phyloP scores from a whole-genome alignment of 805 yeast species.

The Metschnikowia picachoensis region DNA sequence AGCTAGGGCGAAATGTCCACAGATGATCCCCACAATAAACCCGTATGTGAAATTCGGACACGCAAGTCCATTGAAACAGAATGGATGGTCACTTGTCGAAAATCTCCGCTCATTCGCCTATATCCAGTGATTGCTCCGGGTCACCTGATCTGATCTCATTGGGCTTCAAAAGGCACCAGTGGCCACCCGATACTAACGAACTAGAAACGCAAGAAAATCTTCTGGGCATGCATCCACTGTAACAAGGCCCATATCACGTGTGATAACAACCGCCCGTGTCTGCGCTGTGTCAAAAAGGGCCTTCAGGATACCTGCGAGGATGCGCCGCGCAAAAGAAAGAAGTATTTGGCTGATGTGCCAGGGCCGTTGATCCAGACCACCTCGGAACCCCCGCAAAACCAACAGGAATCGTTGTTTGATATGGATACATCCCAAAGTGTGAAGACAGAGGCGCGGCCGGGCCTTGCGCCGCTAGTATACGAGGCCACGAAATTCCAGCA shows the following conservation, averaged over 20 bases:
- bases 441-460: conserved; percentile 1
- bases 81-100: no score
- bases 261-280: conserved; percentile 79
- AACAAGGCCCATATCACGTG: conserved; percentile 91
- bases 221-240: conserved; percentile 88
- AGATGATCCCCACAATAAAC: conserved; percentile 3
- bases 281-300: conserved; percentile 69
- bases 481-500: conserved; percentile 17
- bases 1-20: conserved; percentile 6
- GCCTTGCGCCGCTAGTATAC: conserved; percentile 1
- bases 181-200: conserved; percentile 5
- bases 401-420: not conserved
- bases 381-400: not conserved
- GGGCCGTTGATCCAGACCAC: conserved; percentile 13
- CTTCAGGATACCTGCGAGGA: conserved; percentile 71
- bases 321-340: conserved; percentile 84
- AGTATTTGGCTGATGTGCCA: conserved; percentile 67
- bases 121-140: no score
- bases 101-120: no score
- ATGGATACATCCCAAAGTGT: conserved; percentile 3
- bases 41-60: conserved; percentile 1
- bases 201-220: conserved; percentile 54
- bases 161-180: not conserved
- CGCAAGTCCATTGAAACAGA: no score
- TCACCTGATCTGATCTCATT: no score